Conservation (phyloP, 2,329 filamentous ascomycete species). For the Ploettnerulaceae sp. region DNA sequence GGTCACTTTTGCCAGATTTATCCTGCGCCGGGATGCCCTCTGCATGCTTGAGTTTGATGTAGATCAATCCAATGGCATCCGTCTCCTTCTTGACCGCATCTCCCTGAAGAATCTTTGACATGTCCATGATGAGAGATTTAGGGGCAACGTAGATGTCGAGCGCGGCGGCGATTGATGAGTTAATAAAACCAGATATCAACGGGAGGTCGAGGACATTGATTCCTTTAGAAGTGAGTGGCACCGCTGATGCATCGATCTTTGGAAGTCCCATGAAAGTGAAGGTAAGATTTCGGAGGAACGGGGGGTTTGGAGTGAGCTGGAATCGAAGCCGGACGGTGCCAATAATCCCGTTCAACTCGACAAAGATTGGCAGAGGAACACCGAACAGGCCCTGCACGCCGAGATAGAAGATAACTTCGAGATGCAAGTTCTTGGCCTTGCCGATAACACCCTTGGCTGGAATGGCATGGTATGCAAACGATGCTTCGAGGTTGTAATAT, state of each 20-base stretch:
- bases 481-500: constrained; percentile 22
- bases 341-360: constrained; percentile 22
- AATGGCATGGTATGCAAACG: constrained; percentile 22
- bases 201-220: constrained; percentile 21
- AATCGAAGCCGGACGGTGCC: constrained; percentile 20
- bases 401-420: constrained; percentile 22
- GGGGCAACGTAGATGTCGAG: constrained; percentile 22
- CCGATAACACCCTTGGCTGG: constrained; percentile 23
- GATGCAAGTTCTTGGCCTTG: constrained; percentile 25
- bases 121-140: constrained; percentile 23
- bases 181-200: constrained; percentile 20
- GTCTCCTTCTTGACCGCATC: constrained; percentile 22
- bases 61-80: constrained; percentile 19
- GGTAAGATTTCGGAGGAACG: constrained; percentile 21
- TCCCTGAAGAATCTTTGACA: constrained; percentile 22
- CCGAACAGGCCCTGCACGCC: constrained; percentile 21
- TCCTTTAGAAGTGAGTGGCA: constrained; percentile 19
- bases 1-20: constrained; percentile 21
- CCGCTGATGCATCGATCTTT: constrained; percentile 21
- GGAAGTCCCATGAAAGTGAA: constrained; percentile 25
- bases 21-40: constrained; percentile 19
- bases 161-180: constrained; percentile 21
- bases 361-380: constrained; percentile 20
- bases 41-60: constrained; percentile 22
- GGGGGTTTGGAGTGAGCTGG: constrained; percentile 20